Evolutionary conservation across 2,329 filamentous ascomycete species (phyloP), one percentile per base, ranked within the genome.

Genomic region (Cadophora gregata): DNA sequence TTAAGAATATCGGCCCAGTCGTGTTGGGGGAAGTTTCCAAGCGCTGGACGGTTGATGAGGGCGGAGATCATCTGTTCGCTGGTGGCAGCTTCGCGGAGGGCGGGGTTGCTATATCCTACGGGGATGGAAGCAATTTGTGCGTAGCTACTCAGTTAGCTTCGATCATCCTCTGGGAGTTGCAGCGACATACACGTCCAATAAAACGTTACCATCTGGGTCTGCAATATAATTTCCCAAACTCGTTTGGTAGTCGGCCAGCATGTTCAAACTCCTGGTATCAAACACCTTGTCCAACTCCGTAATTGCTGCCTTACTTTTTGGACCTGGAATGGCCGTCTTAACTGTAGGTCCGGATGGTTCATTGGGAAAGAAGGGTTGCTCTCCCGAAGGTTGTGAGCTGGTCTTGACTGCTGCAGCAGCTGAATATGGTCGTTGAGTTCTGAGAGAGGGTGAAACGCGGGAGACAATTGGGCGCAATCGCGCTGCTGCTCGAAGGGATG

Each of bases 81-180:
- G 65, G 83, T 83, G 50, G 90, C 89, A 45, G 88, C 88, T 71
- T 85, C 80, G 70, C 87, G 82, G 68, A 95, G 85, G 61, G 85
- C 80, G 12, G 89, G 84, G 79, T 94, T 93, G 84, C 90, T 93
- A 85, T 95, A 94, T 69, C 92, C 92, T 59, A 95, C 87, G 10
- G 92, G 90, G 73, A 95, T 94, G 27, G 91, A 93, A 66, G 92
- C 92, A 76, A 95, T 94, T 79, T 94, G 92, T 60, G 92, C 89
- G 78, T 93, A 92, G 64, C 86, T 87, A 69, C 4, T 59, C 62
- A 65, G 65, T 75, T 69, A 74, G 68, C 38, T 56, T 47, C 7
- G 4, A 16, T 38, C 3, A 29, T 38, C 8, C 45, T 1, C 7
- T 4, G 50, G 27, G 10, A 58, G n/a, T n/a, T 38, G 36, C 42